These are phyloP conservation scores for Copromyces sp. DNA, from an alignment of 495 filamentous ascomycete genomes.

Conservation along the genomic window DNA sequence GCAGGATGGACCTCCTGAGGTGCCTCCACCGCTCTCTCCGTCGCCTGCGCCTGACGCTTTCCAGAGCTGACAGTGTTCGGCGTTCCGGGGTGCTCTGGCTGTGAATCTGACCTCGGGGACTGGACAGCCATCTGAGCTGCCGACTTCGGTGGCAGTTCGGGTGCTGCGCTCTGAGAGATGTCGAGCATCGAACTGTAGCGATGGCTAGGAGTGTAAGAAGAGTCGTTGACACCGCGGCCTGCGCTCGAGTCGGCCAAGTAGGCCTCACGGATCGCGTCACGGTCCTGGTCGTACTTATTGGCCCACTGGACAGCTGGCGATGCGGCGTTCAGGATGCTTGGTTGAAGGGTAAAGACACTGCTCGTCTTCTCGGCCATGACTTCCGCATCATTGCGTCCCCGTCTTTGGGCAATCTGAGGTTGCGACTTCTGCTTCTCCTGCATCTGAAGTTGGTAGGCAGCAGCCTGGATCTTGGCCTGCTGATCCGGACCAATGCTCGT, in stretches of 20 bases:
- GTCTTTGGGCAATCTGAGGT: conserved; percentile 29
- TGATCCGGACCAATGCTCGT: conserved; percentile 86
- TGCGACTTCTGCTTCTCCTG: conserved; percentile 49
- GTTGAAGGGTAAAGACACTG: conserved; percentile 84
- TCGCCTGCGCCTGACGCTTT: not conserved
- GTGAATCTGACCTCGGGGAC: not conserved
- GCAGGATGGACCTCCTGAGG: conserved; percentile 27
- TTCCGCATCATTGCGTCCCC: conserved; percentile 45
- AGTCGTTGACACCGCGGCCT: conserved; percentile 45
- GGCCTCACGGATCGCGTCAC: conserved; percentile 53
- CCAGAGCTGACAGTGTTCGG: not conserved
- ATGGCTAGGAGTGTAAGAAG: conserved; percentile 24
- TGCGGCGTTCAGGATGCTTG: conserved; percentile 75
- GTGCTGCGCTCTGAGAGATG: conserved; percentile 18
- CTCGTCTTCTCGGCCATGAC: conserved; percentile 64
- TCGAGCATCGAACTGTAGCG: conserved; percentile 11
- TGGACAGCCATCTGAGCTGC: conserved; percentile 9
- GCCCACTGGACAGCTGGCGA: conserved; percentile 95
- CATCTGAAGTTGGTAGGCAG: conserved; percentile 65
- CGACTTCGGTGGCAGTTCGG: conserved; percentile 27
- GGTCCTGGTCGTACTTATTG: conserved; percentile 74
- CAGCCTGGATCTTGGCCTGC: conserved; percentile 82
- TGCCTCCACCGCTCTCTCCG: conserved; percentile 25
- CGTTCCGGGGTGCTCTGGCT: not conserved
- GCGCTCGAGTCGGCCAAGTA: conserved; percentile 66